Conservation (phyloP, 2,329 filamentous ascomycete species). For the Paraphoma sp. region DNA sequence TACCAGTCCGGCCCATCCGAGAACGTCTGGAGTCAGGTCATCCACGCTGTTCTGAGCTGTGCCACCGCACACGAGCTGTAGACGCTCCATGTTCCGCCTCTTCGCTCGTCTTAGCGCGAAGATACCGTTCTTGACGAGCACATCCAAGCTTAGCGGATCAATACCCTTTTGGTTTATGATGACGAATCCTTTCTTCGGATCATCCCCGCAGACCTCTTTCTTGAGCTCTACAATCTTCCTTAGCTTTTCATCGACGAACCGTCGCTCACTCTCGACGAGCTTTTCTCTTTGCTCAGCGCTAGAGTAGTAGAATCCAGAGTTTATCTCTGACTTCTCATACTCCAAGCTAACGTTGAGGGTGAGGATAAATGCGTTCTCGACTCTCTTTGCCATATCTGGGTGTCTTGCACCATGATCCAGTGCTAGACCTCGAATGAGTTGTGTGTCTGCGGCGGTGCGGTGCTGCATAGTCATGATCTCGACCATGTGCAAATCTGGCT, state of each 20-base stretch:
- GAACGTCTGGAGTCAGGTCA: conserved; percentile 82
- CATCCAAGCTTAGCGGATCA: conserved; percentile 92
- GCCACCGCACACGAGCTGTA: conserved; percentile 94
- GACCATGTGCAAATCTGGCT: conserved; percentile 98
- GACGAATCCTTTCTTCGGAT: conserved; percentile 94
- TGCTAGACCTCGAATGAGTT: conserved; percentile 90
- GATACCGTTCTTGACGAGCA: conserved; percentile 97
- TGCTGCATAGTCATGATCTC: conserved; percentile 99
- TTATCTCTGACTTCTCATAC: conserved; percentile 99
- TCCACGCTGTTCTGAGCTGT: conserved; percentile 95
- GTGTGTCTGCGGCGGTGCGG: conserved; percentile 91
- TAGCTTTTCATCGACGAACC: conserved; percentile 94
- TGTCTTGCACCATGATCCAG: conserved; percentile 95
- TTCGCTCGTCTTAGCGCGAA: conserved; percentile 93
- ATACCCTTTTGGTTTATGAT: conserved; percentile 99
- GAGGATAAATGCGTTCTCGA: conserved; percentile 94
- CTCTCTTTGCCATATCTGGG: conserved; percentile 96
- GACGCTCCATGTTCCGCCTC: conserved; percentile 97
- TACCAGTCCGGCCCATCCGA: conserved; percentile 95
- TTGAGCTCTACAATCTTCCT: conserved; percentile 98
- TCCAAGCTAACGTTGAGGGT: conserved; percentile 96
- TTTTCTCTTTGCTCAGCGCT: conserved; percentile 97
- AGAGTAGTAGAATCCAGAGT: conserved; percentile 98
- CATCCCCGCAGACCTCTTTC: conserved; percentile 94
- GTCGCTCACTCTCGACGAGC: conserved; percentile 94